Evolutionary conservation across 345 rosid genomes (phyloP).

Genomic region (Linum tenue): DNA sequence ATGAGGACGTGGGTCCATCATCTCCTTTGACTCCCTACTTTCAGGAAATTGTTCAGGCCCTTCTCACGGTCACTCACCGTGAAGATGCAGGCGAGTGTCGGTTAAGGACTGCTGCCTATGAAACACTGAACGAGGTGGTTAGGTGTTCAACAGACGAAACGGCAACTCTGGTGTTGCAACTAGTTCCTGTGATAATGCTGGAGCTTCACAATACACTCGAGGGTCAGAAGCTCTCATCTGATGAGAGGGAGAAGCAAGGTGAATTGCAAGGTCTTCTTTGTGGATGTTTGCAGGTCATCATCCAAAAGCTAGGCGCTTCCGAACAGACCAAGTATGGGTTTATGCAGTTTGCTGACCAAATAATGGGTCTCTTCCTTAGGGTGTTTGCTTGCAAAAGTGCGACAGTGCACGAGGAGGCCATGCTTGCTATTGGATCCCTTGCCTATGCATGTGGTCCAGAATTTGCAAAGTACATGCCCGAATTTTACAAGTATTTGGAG

Average conservation of each 20-base stretch:
- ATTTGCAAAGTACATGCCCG: slow-evolving; percentile 12
- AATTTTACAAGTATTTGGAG: slow-evolving; percentile 12
- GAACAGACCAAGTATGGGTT: slow-evolving; percentile 2
- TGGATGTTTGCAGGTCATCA: slow-evolving; percentile 8
- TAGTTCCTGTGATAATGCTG: slow-evolving; percentile 7
- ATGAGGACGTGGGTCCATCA: slow-evolving; percentile 10
- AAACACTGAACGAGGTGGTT: slow-evolving; percentile 2
- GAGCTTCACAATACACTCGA: slow-evolving; percentile 14
- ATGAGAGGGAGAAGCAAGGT: slow-evolving; percentile 1
- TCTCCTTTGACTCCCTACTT: slow-evolving; percentile 12
- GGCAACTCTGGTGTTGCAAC: slow-evolving; percentile 2
- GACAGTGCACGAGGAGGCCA: slow-evolving; percentile 14
- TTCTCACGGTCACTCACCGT: slow-evolving; percentile 11
- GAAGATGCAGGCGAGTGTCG: slow-evolving; percentile 8
- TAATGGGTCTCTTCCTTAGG: slow-evolving; percentile 10
- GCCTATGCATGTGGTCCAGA: slow-evolving; percentile 11
- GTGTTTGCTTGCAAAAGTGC: slow-evolving; percentile 12
- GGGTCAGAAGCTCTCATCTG: slow-evolving; percentile 11
- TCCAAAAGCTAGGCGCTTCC: slow-evolving; percentile 11
- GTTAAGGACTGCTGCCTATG: slow-evolving; percentile 9
- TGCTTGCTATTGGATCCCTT: slow-evolving; percentile 13
- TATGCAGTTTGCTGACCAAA: slow-evolving; percentile 10
- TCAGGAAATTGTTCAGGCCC: slow-evolving; percentile 11
- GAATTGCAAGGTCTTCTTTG: slow-evolving; percentile 4
- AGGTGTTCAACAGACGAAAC: slow-evolving; percentile 6